Conservation (phyloP, 495 filamentous ascomycete genomes). For the Annulohypoxylon bovei region DNA sequence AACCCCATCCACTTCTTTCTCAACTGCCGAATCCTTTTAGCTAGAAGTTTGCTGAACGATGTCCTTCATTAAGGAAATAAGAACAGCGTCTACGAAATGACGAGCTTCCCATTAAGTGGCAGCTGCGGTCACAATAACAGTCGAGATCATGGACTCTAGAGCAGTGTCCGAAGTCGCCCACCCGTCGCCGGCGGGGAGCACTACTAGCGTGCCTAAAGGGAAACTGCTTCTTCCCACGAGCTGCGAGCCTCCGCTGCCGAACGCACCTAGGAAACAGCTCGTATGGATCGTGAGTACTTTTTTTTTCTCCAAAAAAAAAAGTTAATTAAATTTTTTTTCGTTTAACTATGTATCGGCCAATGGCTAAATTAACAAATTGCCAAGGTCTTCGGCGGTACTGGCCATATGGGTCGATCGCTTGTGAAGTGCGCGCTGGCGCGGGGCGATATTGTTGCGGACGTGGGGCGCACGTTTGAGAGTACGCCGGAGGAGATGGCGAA, state of each 20-base stretch:
- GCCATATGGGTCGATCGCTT: slow-evolving; percentile 93
- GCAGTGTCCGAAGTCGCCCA: slow-evolving; percentile 40
- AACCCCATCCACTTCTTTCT: slow-evolving; percentile 20
- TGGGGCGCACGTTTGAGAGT: slow-evolving; percentile 86
- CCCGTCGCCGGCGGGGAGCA: slow-evolving; percentile 40
- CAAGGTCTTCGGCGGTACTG: slow-evolving; percentile 92
- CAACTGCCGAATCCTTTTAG: slow-evolving; percentile 16
- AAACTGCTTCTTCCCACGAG: slow-evolving; percentile 73
- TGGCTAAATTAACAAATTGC: background rate
- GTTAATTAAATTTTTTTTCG: too few species aligned
- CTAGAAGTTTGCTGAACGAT: slow-evolving; percentile 1
- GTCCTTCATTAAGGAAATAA: background rate
- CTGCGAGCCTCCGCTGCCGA: slow-evolving; percentile 80
- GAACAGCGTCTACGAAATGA: slow-evolving; percentile 23
- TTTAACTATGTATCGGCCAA: too few species aligned
- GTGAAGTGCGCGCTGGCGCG: slow-evolving; percentile 81
- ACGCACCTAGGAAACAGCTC: slow-evolving; percentile 74
- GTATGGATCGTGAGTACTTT: slow-evolving; percentile 78
- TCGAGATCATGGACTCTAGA: slow-evolving; percentile 46
- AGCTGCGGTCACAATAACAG: background rate
- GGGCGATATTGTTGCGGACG: slow-evolving; percentile 87
- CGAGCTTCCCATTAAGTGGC: slow-evolving; percentile 19
- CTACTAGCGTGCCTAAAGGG: slow-evolving; percentile 33
- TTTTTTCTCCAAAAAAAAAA: slow-evolving; percentile 8
- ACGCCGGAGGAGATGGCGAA: slow-evolving; percentile 74